phyloP scores from a whole-genome alignment of 169 alveolate genomes.

The Plasmodium ovale region DNA sequence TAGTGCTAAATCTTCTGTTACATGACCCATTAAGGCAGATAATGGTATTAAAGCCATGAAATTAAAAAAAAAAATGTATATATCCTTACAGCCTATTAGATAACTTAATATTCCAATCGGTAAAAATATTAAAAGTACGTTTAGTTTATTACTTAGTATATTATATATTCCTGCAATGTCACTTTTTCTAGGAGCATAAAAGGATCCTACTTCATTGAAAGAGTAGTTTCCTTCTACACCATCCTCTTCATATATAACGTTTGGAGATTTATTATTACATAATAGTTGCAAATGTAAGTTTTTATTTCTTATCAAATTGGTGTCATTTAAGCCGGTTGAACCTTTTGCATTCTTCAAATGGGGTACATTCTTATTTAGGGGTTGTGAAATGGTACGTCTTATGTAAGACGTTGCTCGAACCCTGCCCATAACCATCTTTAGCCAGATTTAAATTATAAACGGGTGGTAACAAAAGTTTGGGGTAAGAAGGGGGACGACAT shows the following conservation, averaged over 20 bases:
- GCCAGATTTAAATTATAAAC: background rate
- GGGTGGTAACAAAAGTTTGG: background rate
- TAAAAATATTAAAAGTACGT: constrained; percentile 77
- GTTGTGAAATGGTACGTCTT: constrained; percentile 84
- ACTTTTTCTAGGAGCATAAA: constrained; percentile 76
- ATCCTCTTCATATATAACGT: constrained; percentile 6
- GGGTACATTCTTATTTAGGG: constrained; percentile 73
- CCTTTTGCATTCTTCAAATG: background rate
- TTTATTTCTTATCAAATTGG: constrained; percentile 70
- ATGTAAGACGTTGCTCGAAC: constrained; percentile 84
- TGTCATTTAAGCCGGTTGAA: constrained; percentile 45
- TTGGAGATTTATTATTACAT: constrained; percentile 56
- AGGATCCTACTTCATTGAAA: constrained; percentile 39
- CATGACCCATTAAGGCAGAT: constrained; percentile 88
- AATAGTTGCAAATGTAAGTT: constrained; percentile 68
- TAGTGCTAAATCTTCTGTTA: constrained; percentile 90
- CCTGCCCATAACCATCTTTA: constrained; percentile 83
- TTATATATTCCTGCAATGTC: constrained; percentile 74
- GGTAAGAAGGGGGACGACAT: background rate
- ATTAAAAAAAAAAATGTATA: constrained; percentile 83
- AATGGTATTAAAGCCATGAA: constrained; percentile 89
- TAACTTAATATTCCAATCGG: constrained; percentile 84
- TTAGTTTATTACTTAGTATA: constrained; percentile 73
- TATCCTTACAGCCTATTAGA: constrained; percentile 77
- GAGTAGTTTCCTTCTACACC: constrained; percentile 6